Percentiles rank a stretch among this genome's conserved stretches.
phyloP scores from a whole-genome alignment of 2,329 filamentous ascomycete genomes.

The Cladobotryum protrusum region DNA sequence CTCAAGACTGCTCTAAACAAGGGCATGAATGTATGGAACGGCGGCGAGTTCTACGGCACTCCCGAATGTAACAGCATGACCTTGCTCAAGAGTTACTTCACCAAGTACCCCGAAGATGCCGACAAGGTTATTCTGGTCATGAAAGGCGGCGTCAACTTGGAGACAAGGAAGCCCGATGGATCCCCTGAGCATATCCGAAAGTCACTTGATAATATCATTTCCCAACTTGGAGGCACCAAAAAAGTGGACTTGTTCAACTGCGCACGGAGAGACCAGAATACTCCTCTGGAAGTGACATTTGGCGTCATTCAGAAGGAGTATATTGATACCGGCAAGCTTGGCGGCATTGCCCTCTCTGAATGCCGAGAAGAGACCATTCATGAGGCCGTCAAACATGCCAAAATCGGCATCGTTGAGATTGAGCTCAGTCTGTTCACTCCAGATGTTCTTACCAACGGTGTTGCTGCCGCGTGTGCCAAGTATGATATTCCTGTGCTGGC shows the following conservation, averaged over 20 bases:
- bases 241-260: constrained; percentile 56
- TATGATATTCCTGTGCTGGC: constrained; percentile 63
- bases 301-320: constrained; percentile 40
- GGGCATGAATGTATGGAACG: constrained; percentile 53
- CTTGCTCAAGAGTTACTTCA: constrained; percentile 56
- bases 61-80: constrained; percentile 52
- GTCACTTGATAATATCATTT: constrained; percentile 52
- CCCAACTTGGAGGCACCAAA: constrained; percentile 47
- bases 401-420: constrained; percentile 45
- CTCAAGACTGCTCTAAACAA: constrained; percentile 46
- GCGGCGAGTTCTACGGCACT: constrained; percentile 58
- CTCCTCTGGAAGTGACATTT: constrained; percentile 39
- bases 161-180: constrained; percentile 36
- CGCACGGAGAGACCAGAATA: constrained; percentile 48
- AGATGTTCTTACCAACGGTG: constrained; percentile 44
- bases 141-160: constrained; percentile 47
- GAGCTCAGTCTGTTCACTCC: constrained; percentile 47
- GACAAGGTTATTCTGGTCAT: constrained; percentile 55
- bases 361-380: constrained; percentile 43
- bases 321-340: constrained; percentile 46
- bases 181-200: constrained; percentile 48
- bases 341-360: constrained; percentile 47
- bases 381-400: constrained; percentile 38
- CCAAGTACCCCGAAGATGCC: constrained; percentile 57
- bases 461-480: constrained; percentile 52